Evolutionary conservation across 1,139 yeast genomes (phyloP).

Genomic region (Candida albicans): DNA sequence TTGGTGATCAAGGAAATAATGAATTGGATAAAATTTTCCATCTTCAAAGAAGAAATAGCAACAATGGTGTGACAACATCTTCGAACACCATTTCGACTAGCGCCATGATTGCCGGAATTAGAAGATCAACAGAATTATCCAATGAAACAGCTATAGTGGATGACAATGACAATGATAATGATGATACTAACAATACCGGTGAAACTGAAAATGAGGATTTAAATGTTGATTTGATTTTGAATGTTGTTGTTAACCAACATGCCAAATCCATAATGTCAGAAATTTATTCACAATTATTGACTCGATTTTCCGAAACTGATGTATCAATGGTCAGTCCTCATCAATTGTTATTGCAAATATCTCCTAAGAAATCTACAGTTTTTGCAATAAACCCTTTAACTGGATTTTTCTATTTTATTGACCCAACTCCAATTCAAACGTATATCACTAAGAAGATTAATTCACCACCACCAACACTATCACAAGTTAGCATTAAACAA

Average conservation of each 20-base stretch:
- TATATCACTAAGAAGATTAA: conserved; percentile 37
- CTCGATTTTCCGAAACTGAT: conserved; percentile 11
- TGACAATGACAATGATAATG: conserved; percentile 4
- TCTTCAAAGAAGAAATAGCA: conserved; percentile 5
- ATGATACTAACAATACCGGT: too few relatives aligned
- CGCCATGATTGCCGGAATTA: neutral
- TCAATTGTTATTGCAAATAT: conserved; percentile 37
- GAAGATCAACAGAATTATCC: conserved; percentile 3
- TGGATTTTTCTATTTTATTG: conserved; percentile 44
- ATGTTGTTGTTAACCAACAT: conserved; percentile 38
- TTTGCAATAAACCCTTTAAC: conserved; percentile 48
- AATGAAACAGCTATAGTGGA: conserved; percentile 13
- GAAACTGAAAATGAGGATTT: conserved; percentile 26
- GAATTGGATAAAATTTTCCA: conserved; percentile 18
- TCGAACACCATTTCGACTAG: conserved; percentile 3
- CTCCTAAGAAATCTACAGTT: conserved; percentile 36
- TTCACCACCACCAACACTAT: conserved; percentile 22
- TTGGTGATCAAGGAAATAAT: conserved; percentile 16
- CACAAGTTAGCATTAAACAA: conserved; percentile 19
- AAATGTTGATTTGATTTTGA: conserved; percentile 37
- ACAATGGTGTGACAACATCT: neutral
- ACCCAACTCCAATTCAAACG: conserved; percentile 44
- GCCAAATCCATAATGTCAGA: conserved; percentile 33
- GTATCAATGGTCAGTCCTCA: conserved; percentile 30
- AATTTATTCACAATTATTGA: conserved; percentile 20